Evolutionary conservation across 768 basidiomycete genomes (phyloP).

Genomic region (Rhizopogon sp.): DNA sequence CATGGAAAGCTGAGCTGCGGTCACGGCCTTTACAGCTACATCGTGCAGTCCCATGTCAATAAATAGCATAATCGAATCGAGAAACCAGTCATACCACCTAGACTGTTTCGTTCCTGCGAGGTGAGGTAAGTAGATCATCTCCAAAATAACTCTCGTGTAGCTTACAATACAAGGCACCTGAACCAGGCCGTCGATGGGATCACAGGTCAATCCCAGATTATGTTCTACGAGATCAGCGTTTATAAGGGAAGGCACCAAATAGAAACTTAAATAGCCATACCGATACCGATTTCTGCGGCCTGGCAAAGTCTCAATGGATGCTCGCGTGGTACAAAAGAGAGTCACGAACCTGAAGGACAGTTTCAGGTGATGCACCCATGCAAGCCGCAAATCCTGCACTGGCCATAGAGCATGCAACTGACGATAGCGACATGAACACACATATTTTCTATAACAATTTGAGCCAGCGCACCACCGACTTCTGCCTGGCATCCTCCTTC

Average conservation of each 20-base stretch:
- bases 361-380: conserved; percentile 87
- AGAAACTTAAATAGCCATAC: conserved; percentile 31
- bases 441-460: neutral
- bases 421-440: neutral
- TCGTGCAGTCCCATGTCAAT: neutral
- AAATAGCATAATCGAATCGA: neutral
- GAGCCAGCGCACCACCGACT: conserved; percentile 64
- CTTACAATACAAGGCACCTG: conserved; percentile 94
- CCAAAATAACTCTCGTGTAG: conserved; percentile 9
- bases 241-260: conserved; percentile 2
- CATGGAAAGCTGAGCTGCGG: conserved; percentile 92
- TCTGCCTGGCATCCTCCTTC: conserved; percentile 96
- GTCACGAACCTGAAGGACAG: conserved; percentile 59
- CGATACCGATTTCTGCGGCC: conserved; percentile 91
- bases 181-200: conserved; percentile 89
- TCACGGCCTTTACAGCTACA: conserved; percentile 85
- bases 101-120: conserved; percentile 72
- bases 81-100: conserved; percentile 53
- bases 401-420: conserved; percentile 95
- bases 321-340: neutral
- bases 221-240: conserved; percentile 49
- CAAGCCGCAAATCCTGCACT: conserved; percentile 91
- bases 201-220: conserved; percentile 86
- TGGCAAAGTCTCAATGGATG: conserved; percentile 9
- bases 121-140: neutral